These are phyloP conservation scores for Arabis hirsuta DNA, from an alignment of 345 rosid genomes.

Conservation along the genomic window DNA sequence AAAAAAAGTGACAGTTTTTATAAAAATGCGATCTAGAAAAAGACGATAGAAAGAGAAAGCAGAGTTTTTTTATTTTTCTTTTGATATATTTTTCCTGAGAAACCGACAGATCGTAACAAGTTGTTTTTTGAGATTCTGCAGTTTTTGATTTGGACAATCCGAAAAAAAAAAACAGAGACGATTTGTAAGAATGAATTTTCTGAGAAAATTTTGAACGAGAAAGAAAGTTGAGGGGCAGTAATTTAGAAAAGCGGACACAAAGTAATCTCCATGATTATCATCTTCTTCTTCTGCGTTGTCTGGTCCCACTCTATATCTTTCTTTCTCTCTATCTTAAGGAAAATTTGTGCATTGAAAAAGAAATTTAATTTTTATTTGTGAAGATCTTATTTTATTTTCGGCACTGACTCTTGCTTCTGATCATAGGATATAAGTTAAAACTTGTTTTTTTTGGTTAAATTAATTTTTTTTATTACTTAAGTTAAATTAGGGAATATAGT, in stretches of 20 bases:
- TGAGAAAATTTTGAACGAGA: neutral
- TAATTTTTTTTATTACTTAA: neutral
- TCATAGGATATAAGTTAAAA: neutral
- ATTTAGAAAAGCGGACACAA: neutral
- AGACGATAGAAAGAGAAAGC: conserved; percentile 21
- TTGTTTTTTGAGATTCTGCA: neutral
- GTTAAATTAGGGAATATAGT: conserved; percentile 8
- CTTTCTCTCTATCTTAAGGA: neutral
- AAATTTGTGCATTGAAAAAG: conserved; percentile 14
- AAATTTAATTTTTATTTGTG: neutral
- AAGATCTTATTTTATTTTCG: neutral
- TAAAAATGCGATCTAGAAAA: conserved; percentile 33
- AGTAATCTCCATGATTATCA: conserved; percentile 31
- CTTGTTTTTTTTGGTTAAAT: neutral
- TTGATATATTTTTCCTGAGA: conserved; percentile 1
- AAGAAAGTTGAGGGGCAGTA: neutral
- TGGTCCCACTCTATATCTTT: conserved; percentile 33
- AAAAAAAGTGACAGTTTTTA: conserved; percentile 5
- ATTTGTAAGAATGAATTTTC: neutral
- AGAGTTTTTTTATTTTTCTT: neutral
- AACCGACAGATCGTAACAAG: conserved; percentile 32
- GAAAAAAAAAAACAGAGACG: conserved; percentile 24
- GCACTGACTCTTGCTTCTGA: conserved; percentile 18
- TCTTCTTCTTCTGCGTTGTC: conserved; percentile 12
- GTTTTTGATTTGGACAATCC: neutral